phyloP scores from a whole-genome alignment of 148 eudicot species.

The Diospyros kaki region DNA sequence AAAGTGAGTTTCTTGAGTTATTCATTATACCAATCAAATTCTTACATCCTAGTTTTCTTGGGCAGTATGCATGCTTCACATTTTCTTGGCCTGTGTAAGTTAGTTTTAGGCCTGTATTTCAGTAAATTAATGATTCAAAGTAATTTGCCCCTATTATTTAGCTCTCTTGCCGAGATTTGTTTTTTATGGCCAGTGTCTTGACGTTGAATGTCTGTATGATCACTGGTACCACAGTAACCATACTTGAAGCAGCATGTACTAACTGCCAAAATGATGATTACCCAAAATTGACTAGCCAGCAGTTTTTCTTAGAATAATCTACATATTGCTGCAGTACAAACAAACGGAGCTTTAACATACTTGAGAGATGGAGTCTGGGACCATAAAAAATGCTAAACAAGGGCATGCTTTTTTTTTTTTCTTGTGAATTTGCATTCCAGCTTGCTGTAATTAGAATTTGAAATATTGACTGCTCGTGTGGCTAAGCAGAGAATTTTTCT shows the following conservation, averaged over 20 bases:
- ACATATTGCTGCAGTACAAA: neutral
- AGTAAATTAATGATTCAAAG: too few species aligned
- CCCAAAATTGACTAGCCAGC: neutral
- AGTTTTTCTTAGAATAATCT: neutral
- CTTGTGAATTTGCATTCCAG: neutral
- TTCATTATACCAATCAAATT: neutral
- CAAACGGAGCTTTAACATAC: neutral
- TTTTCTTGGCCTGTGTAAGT: neutral
- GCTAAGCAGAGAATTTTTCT: neutral
- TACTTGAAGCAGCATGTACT: neutral
- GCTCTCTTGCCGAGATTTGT: neutral
- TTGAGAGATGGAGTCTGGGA: neutral
- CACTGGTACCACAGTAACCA: neutral
- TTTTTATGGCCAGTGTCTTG: neutral
- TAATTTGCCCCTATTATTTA: neutral
- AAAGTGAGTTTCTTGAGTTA: constrained; percentile 39
- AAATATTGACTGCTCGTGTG: neutral
- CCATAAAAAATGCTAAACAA: neutral
- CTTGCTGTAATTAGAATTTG: neutral
- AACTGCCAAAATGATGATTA: neutral
- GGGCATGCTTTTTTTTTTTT: constrained; percentile 2
- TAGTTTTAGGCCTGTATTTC: neutral
- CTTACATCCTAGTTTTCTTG: neutral
- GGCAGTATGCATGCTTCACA: neutral
- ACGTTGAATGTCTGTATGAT: neutral